Evolutionary conservation across 2,329 filamentous ascomycete genomes (phyloP).

Genomic region (Pseudofabraea citricarpa): DNA sequence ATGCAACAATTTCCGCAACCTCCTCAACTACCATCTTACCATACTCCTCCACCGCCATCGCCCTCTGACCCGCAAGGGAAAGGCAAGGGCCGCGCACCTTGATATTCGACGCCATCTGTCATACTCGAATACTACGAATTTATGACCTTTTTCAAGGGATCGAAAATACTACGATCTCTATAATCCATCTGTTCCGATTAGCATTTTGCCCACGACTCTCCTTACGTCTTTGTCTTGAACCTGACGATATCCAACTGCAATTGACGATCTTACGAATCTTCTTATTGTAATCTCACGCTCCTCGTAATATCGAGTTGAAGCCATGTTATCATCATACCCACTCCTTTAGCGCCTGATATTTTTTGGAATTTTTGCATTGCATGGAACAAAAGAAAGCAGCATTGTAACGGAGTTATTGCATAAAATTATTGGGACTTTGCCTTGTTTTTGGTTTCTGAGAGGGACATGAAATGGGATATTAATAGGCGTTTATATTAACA

Average conservation of each 20-base stretch:
- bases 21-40: conserved; percentile 12
- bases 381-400: no score
- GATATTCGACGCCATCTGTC: conserved; percentile 13
- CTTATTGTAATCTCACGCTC: not conserved
- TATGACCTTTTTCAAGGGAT: conserved; percentile 1
- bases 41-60: conserved; percentile 21
- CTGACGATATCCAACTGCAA: not conserved
- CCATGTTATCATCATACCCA: no score
- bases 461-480: no score
- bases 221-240: conserved; percentile 1
- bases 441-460: no score
- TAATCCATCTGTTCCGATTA: not conserved
- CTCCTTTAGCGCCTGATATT: conserved; percentile 2
- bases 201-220: not conserved
- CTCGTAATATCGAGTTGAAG: conserved; percentile 1
- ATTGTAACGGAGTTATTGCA: no score
- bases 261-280: conserved; percentile 16
- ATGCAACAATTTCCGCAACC: conserved; percentile 15
- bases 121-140: no score
- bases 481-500: no score
- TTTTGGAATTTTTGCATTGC: not conserved
- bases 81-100: conserved; percentile 26
- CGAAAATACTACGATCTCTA: conserved; percentile 1
- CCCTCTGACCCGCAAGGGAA: conserved; percentile 20
- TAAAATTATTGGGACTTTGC: no score